Evolutionary conservation across 1,139 yeast genomes (phyloP), one percentile per base, ranked within the genome.

Genomic region (Blastobotrys petasosporus): DNA sequence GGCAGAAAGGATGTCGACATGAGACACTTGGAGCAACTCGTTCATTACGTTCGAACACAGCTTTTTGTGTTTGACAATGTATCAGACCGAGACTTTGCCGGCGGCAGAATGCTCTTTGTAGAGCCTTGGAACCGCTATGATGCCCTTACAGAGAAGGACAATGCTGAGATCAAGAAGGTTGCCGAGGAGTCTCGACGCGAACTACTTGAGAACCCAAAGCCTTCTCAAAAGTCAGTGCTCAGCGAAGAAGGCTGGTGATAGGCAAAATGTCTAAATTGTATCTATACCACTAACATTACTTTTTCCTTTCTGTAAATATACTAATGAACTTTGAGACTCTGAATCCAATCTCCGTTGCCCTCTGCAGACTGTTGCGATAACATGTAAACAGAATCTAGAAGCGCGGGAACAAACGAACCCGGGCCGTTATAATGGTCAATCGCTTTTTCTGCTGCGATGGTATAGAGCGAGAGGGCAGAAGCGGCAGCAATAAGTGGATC

Each of bases 81-180:
- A 73, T 76, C 88, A 35, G 98, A 94, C 64, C 75, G 95, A 54
- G 96, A 90, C 57, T 88, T 92, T 70, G 95, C 94, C 1, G 79
- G 85, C 59, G 98, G 98, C 30, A 79, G 82, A 56, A 88, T 90
- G 64, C 75, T 74, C 50, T 92, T 92, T 67, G 85, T 86, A 36
- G 80, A 90, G n/a, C 95, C 97, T 10, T 78, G 83, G 62, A 80
- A 82, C 62, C 76, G 80, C 11, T 95, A 90, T 45, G 80, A 77
- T 53, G 84, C 85, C 17, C 72, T 88, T 56, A 77, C 88, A 1
- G 54, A 51, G 17, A 25, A 44, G 34, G 57, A 54, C 16, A 44
- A 46, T 28, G 42, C 33, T 12, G 56, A 53, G 32, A 51, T 54
- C 32, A 44, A 46, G 37, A 25, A 32, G 5, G 49, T 41, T 32